Conservation (phyloP, 2,329 filamentous ascomycete species). For the Albifimbria verrucaria region DNA sequence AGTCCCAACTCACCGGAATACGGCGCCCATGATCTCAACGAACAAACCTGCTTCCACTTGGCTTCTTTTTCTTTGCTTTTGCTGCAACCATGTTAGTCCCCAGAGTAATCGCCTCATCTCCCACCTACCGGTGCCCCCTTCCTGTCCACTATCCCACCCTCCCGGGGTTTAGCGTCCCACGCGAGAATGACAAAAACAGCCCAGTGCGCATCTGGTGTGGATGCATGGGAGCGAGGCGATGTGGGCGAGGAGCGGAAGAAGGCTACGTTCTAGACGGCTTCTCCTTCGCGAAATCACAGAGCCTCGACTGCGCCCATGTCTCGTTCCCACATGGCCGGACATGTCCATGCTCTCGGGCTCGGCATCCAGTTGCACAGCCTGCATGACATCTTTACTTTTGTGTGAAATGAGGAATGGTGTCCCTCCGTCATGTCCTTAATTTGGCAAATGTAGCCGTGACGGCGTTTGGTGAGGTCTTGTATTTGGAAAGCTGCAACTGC, state of each 20-base stretch:
- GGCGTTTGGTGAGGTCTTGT: too few relatives aligned
- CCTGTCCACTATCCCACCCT: background rate
- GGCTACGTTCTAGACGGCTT: background rate
- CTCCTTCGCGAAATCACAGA: background rate
- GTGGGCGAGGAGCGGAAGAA: too few relatives aligned
- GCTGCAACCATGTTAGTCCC: too few relatives aligned
- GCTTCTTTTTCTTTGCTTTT: background rate
- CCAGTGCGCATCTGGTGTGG: background rate
- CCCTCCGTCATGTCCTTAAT: background rate
- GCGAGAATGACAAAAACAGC: background rate
- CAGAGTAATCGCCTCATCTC: too few relatives aligned
- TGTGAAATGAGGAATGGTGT: background rate
- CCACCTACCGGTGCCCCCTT: too few relatives aligned
- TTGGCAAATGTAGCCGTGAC: too few relatives aligned
- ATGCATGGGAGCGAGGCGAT: too few relatives aligned
- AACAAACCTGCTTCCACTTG: background rate
- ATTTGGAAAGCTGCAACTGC: too few relatives aligned
- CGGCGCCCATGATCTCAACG: background rate
- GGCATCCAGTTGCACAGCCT: background rate
- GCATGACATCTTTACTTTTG: background rate
- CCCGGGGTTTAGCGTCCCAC: background rate
- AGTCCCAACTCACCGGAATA: background rate
- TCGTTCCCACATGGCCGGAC: background rate
- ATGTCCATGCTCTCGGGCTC: background rate
- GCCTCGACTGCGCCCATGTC: background rate